phyloP scores from a whole-genome alignment of 2,329 filamentous ascomycete genomes.

The Endoconidiophora polonica region DNA sequence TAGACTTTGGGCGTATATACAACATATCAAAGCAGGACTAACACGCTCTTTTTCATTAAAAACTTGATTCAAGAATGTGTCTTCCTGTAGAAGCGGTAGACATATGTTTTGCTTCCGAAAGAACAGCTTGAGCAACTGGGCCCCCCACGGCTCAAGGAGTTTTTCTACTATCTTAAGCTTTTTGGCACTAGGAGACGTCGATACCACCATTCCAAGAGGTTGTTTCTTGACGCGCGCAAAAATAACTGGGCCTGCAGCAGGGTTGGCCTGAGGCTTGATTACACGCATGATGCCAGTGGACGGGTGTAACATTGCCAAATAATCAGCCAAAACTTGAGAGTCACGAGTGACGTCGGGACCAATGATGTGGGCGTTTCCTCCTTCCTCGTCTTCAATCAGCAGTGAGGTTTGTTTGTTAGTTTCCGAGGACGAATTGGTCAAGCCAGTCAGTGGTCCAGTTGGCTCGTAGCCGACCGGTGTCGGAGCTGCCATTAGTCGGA shows the following conservation, averaged over 20 bases:
- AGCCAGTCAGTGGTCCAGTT: constrained; percentile 6
- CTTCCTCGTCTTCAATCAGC: constrained; percentile 20
- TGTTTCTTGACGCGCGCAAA: constrained; percentile 31
- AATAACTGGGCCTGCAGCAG: constrained; percentile 24
- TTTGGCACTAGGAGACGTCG: constrained; percentile 23
- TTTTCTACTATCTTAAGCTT: constrained; percentile 42
- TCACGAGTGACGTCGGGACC: constrained; percentile 43
- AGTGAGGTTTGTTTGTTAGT: constrained; percentile 16
- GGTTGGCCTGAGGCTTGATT: constrained; percentile 19
- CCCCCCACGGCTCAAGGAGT: constrained; percentile 36
- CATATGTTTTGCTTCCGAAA: constrained; percentile 39
- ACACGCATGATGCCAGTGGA: constrained; percentile 20
- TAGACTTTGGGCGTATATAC: constrained; percentile 40
- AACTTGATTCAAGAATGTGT: constrained; percentile 33
- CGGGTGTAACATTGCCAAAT: constrained; percentile 25
- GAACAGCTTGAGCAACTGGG: constrained; percentile 36
- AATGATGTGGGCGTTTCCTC: constrained; percentile 35
- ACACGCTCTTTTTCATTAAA: constrained; percentile 28
- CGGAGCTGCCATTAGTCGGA: background rate
- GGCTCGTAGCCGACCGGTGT: constrained; percentile 7
- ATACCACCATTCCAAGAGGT: constrained; percentile 26
- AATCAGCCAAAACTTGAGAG: constrained; percentile 43
- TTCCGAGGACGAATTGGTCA: constrained; percentile 5
- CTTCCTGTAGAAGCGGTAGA: constrained; percentile 43
- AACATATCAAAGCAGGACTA: constrained; percentile 38